phyloP scores from a whole-genome alignment of 2,329 filamentous ascomycete species.

The Colletotrichum sp. region DNA sequence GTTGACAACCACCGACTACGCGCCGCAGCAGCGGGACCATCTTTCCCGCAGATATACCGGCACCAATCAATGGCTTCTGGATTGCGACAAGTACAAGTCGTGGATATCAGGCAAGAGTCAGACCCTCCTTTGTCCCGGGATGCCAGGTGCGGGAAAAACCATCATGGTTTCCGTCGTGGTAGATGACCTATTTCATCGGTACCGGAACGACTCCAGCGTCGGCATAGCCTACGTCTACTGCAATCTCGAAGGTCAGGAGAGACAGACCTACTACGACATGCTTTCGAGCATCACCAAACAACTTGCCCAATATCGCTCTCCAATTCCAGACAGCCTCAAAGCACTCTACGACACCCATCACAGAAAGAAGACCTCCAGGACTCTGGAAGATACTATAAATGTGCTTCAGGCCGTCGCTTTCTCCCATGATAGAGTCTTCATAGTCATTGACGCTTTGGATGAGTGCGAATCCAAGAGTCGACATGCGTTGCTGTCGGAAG shows the following conservation, averaged over 20 bases:
- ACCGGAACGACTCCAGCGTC: neutral
- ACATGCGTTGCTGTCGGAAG: too few relatives aligned
- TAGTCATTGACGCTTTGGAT: too few relatives aligned
- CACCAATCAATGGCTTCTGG: constrained; percentile 48
- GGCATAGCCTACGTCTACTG: constrained; percentile 37
- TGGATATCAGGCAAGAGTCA: constrained; percentile 29
- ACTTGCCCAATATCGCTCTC: constrained; percentile 24
- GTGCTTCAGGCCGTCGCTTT: neutral
- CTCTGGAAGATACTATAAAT: rapidly evolving
- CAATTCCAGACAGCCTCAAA: constrained; percentile 25
- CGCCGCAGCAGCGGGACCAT: constrained; percentile 40
- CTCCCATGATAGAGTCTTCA: too few relatives aligned
- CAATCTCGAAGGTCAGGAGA: constrained; percentile 30
- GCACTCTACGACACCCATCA: neutral
- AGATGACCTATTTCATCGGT: constrained; percentile 18
- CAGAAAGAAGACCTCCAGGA: rapidly evolving
- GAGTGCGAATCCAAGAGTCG: too few relatives aligned
- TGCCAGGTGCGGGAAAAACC: constrained; percentile 51
- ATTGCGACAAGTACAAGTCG: constrained; percentile 32
- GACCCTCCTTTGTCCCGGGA: constrained; percentile 48
- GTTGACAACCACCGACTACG: constrained; percentile 41
- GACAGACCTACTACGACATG: constrained; percentile 28
- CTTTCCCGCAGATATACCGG: constrained; percentile 33
- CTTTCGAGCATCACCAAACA: constrained; percentile 36
- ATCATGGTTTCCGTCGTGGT: constrained; percentile 24